Conservation (phyloP, 2,329 filamentous ascomycete genomes). For the Cladophialophora yegresii region DNA sequence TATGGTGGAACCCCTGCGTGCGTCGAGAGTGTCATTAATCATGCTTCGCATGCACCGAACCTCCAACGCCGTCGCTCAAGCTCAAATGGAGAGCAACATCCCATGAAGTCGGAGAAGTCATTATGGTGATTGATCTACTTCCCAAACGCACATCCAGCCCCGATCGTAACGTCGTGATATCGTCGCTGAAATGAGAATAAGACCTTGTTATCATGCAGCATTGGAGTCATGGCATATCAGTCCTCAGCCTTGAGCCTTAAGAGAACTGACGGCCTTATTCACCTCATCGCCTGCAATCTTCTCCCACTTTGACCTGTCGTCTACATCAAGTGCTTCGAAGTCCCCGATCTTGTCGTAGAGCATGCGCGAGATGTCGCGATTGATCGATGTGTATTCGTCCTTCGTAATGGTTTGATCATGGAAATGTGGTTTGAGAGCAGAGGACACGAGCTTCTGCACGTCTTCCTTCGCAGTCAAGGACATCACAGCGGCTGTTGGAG, state of each 20-base stretch:
- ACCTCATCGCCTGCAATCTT: slow-evolving; percentile 77
- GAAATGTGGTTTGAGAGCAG: slow-evolving; percentile 80
- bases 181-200: slow-evolving; percentile 14
- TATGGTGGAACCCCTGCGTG: neutral
- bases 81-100: slow-evolving; percentile 7
- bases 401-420: slow-evolving; percentile 75
- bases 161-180: slow-evolving; percentile 26
- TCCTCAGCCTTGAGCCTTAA: slow-evolving; percentile 31
- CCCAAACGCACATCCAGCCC: slow-evolving; percentile 12
- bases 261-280: slow-evolving; percentile 58
- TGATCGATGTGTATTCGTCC: slow-evolving; percentile 90
- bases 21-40: neutral
- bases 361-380: slow-evolving; percentile 82
- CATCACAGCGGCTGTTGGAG: slow-evolving; percentile 67
- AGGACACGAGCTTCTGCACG: slow-evolving; percentile 84
- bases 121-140: slow-evolving; percentile 6
- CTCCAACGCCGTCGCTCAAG: slow-evolving; percentile 25
- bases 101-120: neutral
- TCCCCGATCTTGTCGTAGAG: slow-evolving; percentile 71
- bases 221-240: slow-evolving; percentile 1
- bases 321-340: slow-evolving; percentile 62
- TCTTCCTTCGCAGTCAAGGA: slow-evolving; percentile 83
- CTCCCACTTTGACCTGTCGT: slow-evolving; percentile 70
- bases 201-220: slow-evolving; percentile 13
- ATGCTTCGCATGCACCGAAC: slow-evolving; percentile 9